Conservation (phyloP, 192 early-diverging fungal genomes). For the Entomortierella lignicola region DNA sequence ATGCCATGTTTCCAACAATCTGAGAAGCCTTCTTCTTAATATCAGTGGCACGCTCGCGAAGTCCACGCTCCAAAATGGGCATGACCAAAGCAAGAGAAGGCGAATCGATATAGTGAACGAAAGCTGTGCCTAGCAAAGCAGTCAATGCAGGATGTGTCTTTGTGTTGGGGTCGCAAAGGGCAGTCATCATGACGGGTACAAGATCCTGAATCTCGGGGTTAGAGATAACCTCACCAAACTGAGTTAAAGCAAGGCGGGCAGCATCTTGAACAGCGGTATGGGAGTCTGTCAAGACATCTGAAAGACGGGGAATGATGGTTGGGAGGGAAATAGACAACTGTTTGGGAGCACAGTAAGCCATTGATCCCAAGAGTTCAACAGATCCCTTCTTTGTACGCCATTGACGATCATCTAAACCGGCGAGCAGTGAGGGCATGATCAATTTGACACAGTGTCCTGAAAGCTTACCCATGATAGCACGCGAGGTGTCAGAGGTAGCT, state of each 20-base stretch:
- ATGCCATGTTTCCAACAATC: slow-evolving; percentile 98
- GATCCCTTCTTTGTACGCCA: slow-evolving; percentile 99
- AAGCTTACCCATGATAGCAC: slow-evolving; percentile 94
- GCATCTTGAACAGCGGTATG: slow-evolving; percentile 91
- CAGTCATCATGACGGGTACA: slow-evolving; percentile 87
- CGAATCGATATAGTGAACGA: slow-evolving; percentile 99
- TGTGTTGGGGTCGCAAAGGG: slow-evolving; percentile 88
- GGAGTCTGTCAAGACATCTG: slow-evolving; percentile 92
- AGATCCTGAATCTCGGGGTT: slow-evolving; percentile 97
- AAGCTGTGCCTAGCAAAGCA: slow-evolving; percentile 91
- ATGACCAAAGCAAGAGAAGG: slow-evolving; percentile 95
- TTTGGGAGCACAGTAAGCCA: slow-evolving; percentile 97
- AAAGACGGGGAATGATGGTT: slow-evolving; percentile 90
- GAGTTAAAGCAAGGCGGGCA: slow-evolving; percentile 83
- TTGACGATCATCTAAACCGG: slow-evolving; percentile 87
- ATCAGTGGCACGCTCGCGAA: slow-evolving; percentile 88
- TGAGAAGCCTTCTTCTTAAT: slow-evolving; percentile 96
- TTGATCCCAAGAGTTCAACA: slow-evolving; percentile 93
- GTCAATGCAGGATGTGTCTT: slow-evolving; percentile 86
- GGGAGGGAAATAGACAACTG: slow-evolving; percentile 93
- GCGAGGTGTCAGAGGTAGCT: slow-evolving; percentile 88
- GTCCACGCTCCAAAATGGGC: slow-evolving; percentile 93
- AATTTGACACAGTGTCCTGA: slow-evolving; percentile 97
- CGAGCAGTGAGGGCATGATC: slow-evolving; percentile 88
- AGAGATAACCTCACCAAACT: slow-evolving; percentile 95